phyloP scores from a whole-genome alignment of 2,329 filamentous ascomycete species.

The Paecilomyces formosus region DNA sequence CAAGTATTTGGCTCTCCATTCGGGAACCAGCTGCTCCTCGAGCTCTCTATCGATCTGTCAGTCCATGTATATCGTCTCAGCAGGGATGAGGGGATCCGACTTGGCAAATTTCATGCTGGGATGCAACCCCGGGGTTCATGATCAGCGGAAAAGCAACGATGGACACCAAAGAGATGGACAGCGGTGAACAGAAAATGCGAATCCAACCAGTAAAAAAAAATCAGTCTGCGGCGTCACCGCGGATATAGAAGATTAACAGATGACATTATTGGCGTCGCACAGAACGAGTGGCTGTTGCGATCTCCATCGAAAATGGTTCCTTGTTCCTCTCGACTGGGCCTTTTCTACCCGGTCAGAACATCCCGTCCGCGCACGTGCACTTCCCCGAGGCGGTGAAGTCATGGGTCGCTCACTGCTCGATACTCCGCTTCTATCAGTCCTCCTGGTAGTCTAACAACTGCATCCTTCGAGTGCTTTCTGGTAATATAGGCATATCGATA shows the following conservation, averaged over 20 bases:
- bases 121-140: neutral
- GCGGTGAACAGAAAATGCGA: neutral
- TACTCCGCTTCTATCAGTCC: too few relatives aligned
- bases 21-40: conserved; percentile 80
- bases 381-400: neutral
- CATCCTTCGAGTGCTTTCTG: too few relatives aligned
- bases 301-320: neutral
- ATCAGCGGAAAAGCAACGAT: neutral
- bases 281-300: neutral
- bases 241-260: neutral
- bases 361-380: neutral
- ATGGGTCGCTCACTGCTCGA: neutral
- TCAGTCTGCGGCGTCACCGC: neutral
- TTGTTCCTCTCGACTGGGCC: neutral
- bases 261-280: neutral
- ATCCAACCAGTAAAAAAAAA: neutral
- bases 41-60: conserved; percentile 53
- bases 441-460: too few relatives aligned
- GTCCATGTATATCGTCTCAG: neutral
- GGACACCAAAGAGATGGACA: neutral
- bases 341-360: neutral
- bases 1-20: conserved; percentile 92
- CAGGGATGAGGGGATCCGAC: conserved; percentile 27
- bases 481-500: too few relatives aligned
- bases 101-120: conserved; percentile 54